A percentile compares a stretch with the other conserved stretches of the same genome.
Evolutionary conservation across 108 stramenopile species (phyloP).

Genomic region (Skeletonema marinoi): DNA sequence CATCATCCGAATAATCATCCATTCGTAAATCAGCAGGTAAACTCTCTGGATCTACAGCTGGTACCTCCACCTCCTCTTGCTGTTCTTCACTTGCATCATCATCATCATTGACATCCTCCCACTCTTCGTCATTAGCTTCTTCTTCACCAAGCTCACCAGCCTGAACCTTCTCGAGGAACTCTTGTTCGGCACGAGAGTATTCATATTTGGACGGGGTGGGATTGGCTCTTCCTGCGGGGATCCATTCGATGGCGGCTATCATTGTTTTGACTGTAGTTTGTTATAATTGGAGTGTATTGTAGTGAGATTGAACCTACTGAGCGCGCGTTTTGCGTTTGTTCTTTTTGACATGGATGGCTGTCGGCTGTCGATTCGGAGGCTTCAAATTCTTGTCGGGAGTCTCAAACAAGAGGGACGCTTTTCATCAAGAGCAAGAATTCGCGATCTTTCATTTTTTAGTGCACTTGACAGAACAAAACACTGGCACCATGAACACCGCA

Average conservation of each 20-base stretch:
- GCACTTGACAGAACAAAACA: neutral
- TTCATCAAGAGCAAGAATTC: too few relatives aligned
- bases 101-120: slow-evolving; percentile 27
- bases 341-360: neutral
- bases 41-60: slow-evolving; percentile 51
- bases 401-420: neutral
- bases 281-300: neutral
- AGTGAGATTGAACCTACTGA: too few relatives aligned
- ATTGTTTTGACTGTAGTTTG: slow-evolving; percentile 24
- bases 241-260: slow-evolving; percentile 80
- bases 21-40: slow-evolving; percentile 88
- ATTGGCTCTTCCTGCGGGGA: slow-evolving; percentile 84
- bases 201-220: slow-evolving; percentile 84
- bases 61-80: slow-evolving; percentile 15
- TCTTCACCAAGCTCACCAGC: slow-evolving; percentile 38
- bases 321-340: neutral
- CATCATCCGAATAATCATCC: slow-evolving; percentile 93
- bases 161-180: slow-evolving; percentile 57
- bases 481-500: neutral
- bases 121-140: slow-evolving; percentile 16
- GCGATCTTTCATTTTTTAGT: neutral
- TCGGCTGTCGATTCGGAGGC: too few relatives aligned
- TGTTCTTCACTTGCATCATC: slow-evolving; percentile 4
- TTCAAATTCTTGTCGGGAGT: neutral
- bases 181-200: slow-evolving; percentile 70